A percentile compares a stretch with the other conserved stretches of the same genome.
Evolutionary conservation across 345 rosid species (phyloP).

Genomic region (Acer negundo): DNA sequence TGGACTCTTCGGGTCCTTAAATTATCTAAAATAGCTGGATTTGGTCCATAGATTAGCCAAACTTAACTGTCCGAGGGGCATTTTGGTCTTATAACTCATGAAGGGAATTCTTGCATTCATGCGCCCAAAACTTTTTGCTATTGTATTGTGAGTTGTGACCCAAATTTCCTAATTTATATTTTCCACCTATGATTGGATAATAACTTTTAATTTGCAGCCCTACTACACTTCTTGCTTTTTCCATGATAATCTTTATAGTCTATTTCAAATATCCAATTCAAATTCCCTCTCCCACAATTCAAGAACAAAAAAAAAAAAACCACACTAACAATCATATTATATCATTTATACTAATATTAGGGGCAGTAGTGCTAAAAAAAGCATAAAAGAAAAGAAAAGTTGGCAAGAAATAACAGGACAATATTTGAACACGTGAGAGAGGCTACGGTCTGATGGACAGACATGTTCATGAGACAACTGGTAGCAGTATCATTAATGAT

Average conservation of each 20-base stretch:
- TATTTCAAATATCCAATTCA: no score
- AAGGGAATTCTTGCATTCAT: background rate
- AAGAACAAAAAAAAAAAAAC: no score
- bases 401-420: background rate
- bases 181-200: background rate
- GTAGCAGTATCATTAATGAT: slow-evolving; percentile 8
- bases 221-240: no score
- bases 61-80: no score
- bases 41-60: no score
- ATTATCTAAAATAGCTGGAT: no score
- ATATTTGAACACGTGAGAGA: slow-evolving; percentile 3
- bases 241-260: no score
- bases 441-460: slow-evolving; percentile 1
- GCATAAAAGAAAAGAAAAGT: background rate
- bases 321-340: no score
- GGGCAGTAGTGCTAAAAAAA: background rate
- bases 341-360: background rate
- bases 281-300: no score
- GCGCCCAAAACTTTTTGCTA: background rate
- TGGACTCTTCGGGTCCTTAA: no score
- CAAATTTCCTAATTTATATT: background rate
- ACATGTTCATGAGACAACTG: slow-evolving; percentile 15
- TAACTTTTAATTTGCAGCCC: background rate
- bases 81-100: no score
- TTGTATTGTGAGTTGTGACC: background rate